A percentile compares a stretch with the other conserved stretches of the same genome.
Conservation (phyloP, 192 early-diverging fungal species). For the Coemansia asiatica region DNA sequence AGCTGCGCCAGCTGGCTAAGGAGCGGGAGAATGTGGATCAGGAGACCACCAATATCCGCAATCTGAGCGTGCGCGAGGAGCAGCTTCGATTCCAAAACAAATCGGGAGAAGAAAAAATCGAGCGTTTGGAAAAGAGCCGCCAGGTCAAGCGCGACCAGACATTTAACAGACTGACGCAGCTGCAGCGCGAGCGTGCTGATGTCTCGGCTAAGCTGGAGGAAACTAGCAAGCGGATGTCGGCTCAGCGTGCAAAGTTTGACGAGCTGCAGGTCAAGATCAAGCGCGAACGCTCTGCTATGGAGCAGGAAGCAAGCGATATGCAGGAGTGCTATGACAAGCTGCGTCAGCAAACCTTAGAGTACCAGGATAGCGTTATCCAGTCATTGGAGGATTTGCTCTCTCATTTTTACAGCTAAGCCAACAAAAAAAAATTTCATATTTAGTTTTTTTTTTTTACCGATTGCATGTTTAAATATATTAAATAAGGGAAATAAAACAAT, state of each 20-base stretch:
- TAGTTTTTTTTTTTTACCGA: neutral
- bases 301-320: conserved; percentile 32
- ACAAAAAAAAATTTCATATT: conserved; percentile 6
- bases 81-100: conserved; percentile 47
- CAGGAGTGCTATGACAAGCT: conserved; percentile 42
- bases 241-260: conserved; percentile 35
- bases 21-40: conserved; percentile 25
- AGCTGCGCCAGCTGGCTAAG: conserved; percentile 30
- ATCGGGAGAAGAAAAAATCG: conserved; percentile 51
- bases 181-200: conserved; percentile 42
- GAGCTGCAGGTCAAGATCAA: conserved; percentile 30
- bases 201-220: conserved; percentile 32
- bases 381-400: conserved; percentile 45
- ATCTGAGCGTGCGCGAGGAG: conserved; percentile 42
- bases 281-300: conserved; percentile 35
- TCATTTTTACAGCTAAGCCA: conserved; percentile 31
- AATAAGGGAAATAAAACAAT: no score
- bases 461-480: neutral
- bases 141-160: conserved; percentile 40
- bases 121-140: conserved; percentile 38
- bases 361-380: conserved; percentile 50
- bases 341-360: conserved; percentile 50
- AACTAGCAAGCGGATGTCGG: conserved; percentile 29
- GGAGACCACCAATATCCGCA: conserved; percentile 23
- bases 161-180: conserved; percentile 12